Percentiles rank a stretch among this genome's conserved stretches.
phyloP scores from a whole-genome alignment of 1,139 yeast species.

The Candida tetrigidarum region DNA sequence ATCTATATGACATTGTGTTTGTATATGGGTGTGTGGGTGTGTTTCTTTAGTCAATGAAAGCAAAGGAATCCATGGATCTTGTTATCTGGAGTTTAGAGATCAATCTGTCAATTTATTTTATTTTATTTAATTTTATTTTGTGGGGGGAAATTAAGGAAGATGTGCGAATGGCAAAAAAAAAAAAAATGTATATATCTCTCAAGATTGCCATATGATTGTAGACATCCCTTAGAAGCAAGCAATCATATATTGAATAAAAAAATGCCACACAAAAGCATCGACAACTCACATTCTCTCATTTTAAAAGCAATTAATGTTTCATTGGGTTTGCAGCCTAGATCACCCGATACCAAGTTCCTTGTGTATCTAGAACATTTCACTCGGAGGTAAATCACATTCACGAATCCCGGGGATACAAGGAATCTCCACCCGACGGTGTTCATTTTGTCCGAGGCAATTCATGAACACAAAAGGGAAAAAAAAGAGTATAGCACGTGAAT shows the following conservation, averaged over 20 bases:
- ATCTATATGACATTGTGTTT: slow-evolving; percentile 16
- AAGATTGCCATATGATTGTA: not conserved
- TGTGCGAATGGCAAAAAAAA: not conserved
- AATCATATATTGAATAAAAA: not conserved
- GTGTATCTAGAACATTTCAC: too few relatives aligned
- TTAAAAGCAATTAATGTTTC: too few relatives aligned
- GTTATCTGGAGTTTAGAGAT: too few relatives aligned
- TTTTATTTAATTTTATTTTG: not conserved
- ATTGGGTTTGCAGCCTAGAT: too few relatives aligned
- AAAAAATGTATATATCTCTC: not conserved
- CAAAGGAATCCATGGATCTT: too few relatives aligned
- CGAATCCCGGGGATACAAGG: not conserved
- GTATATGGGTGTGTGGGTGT: too few relatives aligned
- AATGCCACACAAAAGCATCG: too few relatives aligned
- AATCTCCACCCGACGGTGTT: not conserved
- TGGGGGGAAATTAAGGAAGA: not conserved
- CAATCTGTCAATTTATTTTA: not conserved
- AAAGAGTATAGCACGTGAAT: not conserved
- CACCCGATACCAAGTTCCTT: too few relatives aligned
- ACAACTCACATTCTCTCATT: too few relatives aligned
- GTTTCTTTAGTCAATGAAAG: too few relatives aligned
- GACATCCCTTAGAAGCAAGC: not conserved
- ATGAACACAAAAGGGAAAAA: too few relatives aligned
- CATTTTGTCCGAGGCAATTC: slow-evolving; percentile 4
- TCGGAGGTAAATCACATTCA: not conserved